Conservation (phyloP, 768 basidiomycete species). For the Suillus placidus region DNA sequence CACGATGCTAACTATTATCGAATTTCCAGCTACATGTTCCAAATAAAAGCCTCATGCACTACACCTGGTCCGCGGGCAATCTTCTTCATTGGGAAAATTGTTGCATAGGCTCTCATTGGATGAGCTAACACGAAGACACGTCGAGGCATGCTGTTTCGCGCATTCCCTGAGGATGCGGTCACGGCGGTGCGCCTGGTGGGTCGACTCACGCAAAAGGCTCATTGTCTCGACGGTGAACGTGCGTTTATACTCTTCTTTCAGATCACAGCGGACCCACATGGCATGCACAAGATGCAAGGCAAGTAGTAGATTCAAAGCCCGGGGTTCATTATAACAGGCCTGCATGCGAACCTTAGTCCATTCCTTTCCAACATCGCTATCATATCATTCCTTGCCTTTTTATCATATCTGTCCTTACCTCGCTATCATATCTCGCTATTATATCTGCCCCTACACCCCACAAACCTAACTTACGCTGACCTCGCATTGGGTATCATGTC, state of each 20-base stretch:
- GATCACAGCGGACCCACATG: background rate
- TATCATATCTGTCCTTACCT: too few species aligned
- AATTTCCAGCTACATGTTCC: background rate
- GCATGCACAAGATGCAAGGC: background rate
- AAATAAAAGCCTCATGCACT: background rate
- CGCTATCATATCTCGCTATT: too few species aligned
- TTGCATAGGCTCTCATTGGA: background rate
- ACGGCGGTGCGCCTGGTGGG: background rate
- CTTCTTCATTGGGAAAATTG: background rate
- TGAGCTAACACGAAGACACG: background rate
- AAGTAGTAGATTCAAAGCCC: background rate
- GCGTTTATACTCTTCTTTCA: background rate
- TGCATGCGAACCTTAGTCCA: background rate
- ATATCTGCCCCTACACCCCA: background rate
- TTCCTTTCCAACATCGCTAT: background rate
- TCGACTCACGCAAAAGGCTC: background rate
- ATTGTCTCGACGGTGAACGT: background rate
- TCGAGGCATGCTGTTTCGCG: background rate
- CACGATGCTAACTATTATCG: background rate
- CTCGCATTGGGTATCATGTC: background rate
- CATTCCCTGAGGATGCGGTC: background rate
- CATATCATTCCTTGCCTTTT: background rate
- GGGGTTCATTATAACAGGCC: background rate
- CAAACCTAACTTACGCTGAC: background rate
- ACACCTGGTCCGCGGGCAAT: background rate